phyloP scores from a whole-genome alignment of 2,329 filamentous ascomycete species.

The Aspergillus novoparasiticus region DNA sequence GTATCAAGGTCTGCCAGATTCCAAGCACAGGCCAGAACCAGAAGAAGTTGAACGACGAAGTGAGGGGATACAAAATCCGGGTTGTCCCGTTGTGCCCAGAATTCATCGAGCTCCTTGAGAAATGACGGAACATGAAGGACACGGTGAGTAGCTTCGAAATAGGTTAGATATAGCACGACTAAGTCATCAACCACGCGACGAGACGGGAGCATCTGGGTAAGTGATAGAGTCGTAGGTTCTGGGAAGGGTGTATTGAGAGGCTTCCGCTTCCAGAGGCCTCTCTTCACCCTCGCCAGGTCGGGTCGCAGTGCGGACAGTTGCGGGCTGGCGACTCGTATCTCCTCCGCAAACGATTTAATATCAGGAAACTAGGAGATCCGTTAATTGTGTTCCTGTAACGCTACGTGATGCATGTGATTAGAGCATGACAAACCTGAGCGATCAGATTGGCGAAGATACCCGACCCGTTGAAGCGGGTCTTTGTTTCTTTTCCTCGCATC shows the following conservation, averaged over 20 bases:
- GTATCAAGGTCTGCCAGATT: constrained; percentile 35
- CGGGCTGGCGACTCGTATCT: constrained; percentile 39
- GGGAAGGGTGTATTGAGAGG: constrained; percentile 34
- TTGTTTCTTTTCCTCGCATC: constrained; percentile 42
- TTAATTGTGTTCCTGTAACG: constrained; percentile 13
- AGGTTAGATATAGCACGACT: constrained; percentile 41
- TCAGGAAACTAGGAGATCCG: constrained; percentile 38
- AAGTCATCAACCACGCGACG: constrained; percentile 40
- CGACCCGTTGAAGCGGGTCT: constrained; percentile 44
- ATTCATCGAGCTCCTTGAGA: constrained; percentile 37
- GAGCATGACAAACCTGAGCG: constrained; percentile 34
- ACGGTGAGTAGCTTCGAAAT: constrained; percentile 43
- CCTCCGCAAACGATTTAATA: constrained; percentile 40
- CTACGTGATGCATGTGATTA: background rate
- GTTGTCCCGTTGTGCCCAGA: constrained; percentile 35
- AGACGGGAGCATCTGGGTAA: constrained; percentile 39
- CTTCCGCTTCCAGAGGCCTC: constrained; percentile 33
- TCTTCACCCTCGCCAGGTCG: constrained; percentile 37
- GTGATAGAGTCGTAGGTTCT: constrained; percentile 30
- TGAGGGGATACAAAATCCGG: constrained; percentile 30
- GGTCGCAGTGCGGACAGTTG: constrained; percentile 37
- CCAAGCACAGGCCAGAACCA: constrained; percentile 43
- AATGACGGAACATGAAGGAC: constrained; percentile 47
- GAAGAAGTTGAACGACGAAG: constrained; percentile 40
- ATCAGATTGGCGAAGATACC: constrained; percentile 44